Evolutionary conservation across 179 eudicot species (phyloP), one percentile per base, ranked within the genome.

Genomic region (Silene noctiflora): DNA sequence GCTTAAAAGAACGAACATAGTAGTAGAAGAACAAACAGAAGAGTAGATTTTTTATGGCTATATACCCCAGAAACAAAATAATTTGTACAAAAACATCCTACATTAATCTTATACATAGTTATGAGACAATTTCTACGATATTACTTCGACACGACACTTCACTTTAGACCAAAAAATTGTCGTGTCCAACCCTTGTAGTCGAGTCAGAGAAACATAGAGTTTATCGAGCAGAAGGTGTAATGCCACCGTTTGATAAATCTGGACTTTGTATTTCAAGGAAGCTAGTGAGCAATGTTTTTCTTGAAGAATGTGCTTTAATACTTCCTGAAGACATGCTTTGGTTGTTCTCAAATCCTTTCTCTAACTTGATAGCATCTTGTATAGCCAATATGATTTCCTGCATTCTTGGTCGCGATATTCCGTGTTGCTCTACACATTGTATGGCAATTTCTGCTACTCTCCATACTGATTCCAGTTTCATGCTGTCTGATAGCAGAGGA

Each of bases 371-470:
- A 65, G 99, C 96, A 64, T 93, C 99, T 82, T 93, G 99, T 84
- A 95, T 85, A 24, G 97, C 97, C 73, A 89, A 46, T 77, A 91
- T 83, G 53, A 93, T 86, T 77, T 91, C 99, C 72, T 93, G 99
- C 99, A 95, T 95, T 77, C 72, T 87, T 73, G 99, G 99, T 77
- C 99, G 78, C 27, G 92, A 86, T 33, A 21, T 42, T 71, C 93
- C 89, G 64, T 86, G 92, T 65, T 84, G 87, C 27, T 95, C 96
- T 5, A 93, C 85, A 74, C 99, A 91, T 69, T 93, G 97, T 68
- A 95, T 84, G 68, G 98, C 97, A 10, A 88, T 90, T 86, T 95
- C 99, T 5, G 98, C 97, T 53, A 95, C 87, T 77, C 99, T 82
- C 99, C 99, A 95, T 25, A 91, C 83, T 1, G 99, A 95, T 82